Conservation (phyloP, 345 rosid genomes). For the Erysimum cheiranthoides region DNA sequence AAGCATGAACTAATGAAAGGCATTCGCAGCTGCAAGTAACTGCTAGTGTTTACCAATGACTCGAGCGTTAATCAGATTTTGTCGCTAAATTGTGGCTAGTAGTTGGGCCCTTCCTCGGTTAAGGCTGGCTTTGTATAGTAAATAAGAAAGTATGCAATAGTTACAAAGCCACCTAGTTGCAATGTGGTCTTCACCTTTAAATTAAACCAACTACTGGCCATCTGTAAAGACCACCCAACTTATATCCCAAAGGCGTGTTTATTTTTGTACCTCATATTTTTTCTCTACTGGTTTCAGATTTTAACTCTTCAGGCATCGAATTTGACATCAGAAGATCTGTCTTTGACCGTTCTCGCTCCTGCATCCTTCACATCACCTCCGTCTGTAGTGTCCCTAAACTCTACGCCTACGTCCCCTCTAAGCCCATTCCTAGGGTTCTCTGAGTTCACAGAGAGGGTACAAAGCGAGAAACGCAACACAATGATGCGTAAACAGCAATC, state of each 20-base stretch:
- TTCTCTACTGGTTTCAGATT: slow-evolving; percentile 63
- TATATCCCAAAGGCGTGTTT: slow-evolving; percentile 1
- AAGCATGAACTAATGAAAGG: slow-evolving; percentile 5
- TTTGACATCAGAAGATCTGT: slow-evolving; percentile 87
- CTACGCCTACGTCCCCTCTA: slow-evolving; percentile 69
- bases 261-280: slow-evolving; percentile 22
- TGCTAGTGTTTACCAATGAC: slow-evolving; percentile 24
- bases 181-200: background rate
- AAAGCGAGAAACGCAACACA: slow-evolving; percentile 48
- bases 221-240: background rate
- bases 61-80: background rate
- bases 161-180: background rate
- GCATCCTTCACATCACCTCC: slow-evolving; percentile 90
- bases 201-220: background rate
- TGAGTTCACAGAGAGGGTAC: slow-evolving; percentile 60
- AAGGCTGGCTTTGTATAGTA: slow-evolving; percentile 5
- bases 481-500: slow-evolving; percentile 48
- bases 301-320: slow-evolving; percentile 95
- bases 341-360: slow-evolving; percentile 91
- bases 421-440: slow-evolving; percentile 70
- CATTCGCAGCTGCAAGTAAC: slow-evolving; percentile 18
- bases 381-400: slow-evolving; percentile 78
- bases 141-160: background rate
- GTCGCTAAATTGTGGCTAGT: slow-evolving; percentile 16
- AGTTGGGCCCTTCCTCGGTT: slow-evolving; percentile 13